Conservation (phyloP, 2,329 filamentous ascomycete species). For the Domatiomyces globalis region DNA sequence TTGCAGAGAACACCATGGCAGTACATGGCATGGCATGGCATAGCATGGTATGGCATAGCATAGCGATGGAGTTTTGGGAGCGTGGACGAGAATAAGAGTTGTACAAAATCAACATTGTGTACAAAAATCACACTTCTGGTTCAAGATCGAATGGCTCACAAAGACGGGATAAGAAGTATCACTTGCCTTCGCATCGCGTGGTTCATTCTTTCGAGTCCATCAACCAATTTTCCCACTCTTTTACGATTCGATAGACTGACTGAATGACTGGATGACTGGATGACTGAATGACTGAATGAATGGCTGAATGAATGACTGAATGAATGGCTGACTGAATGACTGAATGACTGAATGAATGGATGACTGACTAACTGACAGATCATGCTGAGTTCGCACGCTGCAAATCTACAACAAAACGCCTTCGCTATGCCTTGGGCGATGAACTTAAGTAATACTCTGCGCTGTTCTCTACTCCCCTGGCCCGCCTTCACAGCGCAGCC, state of each 20-base stretch:
- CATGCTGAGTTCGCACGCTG: neutral
- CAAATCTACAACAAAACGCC: neutral
- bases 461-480: neutral
- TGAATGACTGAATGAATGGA: neutral
- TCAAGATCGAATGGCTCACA: neutral
- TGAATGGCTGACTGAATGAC: no score
- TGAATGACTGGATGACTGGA: no score
- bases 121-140: neutral
- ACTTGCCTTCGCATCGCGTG: no score
- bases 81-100: neutral
- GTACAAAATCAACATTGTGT: neutral
- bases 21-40: neutral
- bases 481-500: constrained; percentile 2
- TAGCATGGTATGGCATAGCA: no score
- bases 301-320: no score
- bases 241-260: no score
- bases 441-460: neutral
- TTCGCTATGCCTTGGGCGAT: neutral
- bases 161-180: neutral
- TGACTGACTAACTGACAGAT: neutral
- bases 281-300: no score
- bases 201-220: no score
- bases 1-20: no score
- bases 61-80: neutral
- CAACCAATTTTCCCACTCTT: no score